Evolutionary conservation across 176 grass and related monocot genomes (phyloP).

Genomic region (Pharus latifolius): DNA sequence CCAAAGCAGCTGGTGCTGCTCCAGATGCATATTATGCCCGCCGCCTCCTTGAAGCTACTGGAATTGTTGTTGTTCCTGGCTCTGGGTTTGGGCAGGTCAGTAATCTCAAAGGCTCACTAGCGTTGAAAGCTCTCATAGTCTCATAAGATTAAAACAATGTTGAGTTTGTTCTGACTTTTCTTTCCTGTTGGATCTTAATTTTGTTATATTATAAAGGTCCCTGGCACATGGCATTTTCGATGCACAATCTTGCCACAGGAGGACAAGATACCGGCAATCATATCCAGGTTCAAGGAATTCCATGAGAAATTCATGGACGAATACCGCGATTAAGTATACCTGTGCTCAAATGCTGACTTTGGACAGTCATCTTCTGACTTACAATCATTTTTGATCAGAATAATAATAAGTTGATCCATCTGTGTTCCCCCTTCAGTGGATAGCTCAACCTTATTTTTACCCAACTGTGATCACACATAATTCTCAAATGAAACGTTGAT

Average conservation of each 20-base stretch:
- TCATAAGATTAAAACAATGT: neutral
- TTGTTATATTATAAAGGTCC: conserved; percentile 28
- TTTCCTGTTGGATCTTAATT: neutral
- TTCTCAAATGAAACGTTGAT: neutral
- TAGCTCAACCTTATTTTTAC: neutral
- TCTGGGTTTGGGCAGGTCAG: conserved; percentile 90
- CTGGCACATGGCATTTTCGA: conserved; percentile 72
- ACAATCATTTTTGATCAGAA: neutral
- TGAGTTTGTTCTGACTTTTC: neutral
- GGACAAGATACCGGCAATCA: conserved; percentile 65
- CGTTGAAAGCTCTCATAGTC: neutral
- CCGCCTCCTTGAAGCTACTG: conserved; percentile 81
- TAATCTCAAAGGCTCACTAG: neutral
- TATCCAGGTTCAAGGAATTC: conserved; percentile 63
- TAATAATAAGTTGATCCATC: conserved; percentile 12
- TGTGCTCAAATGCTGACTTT: neutral
- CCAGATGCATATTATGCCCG: conserved; percentile 78
- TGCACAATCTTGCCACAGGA: conserved; percentile 76
- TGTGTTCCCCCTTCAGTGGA: neutral
- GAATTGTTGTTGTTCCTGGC: conserved; percentile 75
- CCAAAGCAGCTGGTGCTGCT: conserved; percentile 44
- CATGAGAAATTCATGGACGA: conserved; percentile 72
- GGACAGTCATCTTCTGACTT: neutral
- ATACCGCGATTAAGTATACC: conserved; percentile 26
- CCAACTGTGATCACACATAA: neutral